Base-by-base conservation (phyloP, 2,329 filamentous ascomycete species). In the Ilyonectria sp. region DNA sequence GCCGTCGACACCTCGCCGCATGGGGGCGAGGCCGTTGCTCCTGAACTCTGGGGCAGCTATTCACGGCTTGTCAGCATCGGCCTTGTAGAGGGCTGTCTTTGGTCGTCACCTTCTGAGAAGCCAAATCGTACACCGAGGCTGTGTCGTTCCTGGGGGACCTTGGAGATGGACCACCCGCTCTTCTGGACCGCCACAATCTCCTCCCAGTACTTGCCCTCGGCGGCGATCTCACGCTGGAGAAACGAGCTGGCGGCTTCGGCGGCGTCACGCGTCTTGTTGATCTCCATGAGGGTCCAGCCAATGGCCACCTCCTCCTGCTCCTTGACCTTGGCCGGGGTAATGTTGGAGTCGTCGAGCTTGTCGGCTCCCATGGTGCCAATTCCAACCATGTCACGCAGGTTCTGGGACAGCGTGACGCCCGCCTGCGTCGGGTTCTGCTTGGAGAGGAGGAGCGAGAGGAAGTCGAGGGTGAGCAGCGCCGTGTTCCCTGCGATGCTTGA, bases 151-250 rank as follows among this genome's bases (percentile, higher is more conserved):
- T 90, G 85, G 0, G 94, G 94, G 46, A 96, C 84, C 55, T 92
- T 89, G 72, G 92, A 95, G 19, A 98, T 84, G 21, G 93, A 91
- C 95, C 96, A 99, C 5, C 95, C 94, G 61, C 91, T 91, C 71
- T 94, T 89, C 71, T 92, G 94, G 50, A 98, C 90, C 10, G 90
- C 89, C 53, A 97, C 83, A 2, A 98, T 88, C 74, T 97, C 92
- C 62, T 92, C 88, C 96, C 96, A 99, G 80, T 97, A 99, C 74
- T 88, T 91, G 2, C 91, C 91, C 82, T 99, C 96, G 33, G 90
- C 89, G 10, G 89, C 86, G 37, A 97, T 92, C 79, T 97, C 95
- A 11, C 87, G 88, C 73, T 94, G 89, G 13, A 99, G 82, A 46
- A 93, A 87, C 29, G 87, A 86, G 0, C 93, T 92, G 5, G 94